Evolutionary conservation across 2,329 filamentous ascomycete species (phyloP).

Genomic region (Diaporthe humulicola): DNA sequence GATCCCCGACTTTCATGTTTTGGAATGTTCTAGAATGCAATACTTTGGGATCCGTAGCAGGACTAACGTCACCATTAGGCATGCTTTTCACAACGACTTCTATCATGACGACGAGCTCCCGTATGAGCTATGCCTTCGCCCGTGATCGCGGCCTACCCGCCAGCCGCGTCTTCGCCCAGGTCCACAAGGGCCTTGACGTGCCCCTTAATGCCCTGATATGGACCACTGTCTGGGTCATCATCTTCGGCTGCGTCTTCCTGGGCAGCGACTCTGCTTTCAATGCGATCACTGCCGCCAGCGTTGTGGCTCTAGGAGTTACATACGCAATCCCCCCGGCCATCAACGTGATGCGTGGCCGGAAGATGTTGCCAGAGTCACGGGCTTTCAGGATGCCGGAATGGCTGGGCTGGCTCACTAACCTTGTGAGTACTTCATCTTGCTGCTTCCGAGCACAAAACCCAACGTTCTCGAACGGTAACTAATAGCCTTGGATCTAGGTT

Average conservation of each 20-base stretch:
- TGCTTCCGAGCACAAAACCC: no score
- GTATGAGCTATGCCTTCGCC: conserved; percentile 78
- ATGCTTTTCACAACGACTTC: conserved; percentile 73
- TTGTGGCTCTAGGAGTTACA: conserved; percentile 78
- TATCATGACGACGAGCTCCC: conserved; percentile 75
- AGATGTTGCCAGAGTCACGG: conserved; percentile 69
- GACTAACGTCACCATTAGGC: no score
- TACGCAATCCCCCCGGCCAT: conserved; percentile 82
- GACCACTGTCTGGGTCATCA: conserved; percentile 70
- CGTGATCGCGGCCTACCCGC: conserved; percentile 76
- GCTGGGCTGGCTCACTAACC: conserved; percentile 52
- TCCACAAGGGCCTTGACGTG: conserved; percentile 72
- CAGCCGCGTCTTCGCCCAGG: conserved; percentile 69
- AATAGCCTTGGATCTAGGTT: conserved; percentile 50
- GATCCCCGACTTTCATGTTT: no score
- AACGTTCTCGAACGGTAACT: conserved; percentile 39
- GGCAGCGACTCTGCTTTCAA: conserved; percentile 76
- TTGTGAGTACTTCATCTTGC: conserved; percentile 38
- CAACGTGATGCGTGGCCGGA: conserved; percentile 76
- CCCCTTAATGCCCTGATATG: conserved; percentile 77
- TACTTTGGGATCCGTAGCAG: no score
- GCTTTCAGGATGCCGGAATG: conserved; percentile 51
- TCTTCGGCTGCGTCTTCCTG: conserved; percentile 79
- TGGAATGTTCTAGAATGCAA: no score
- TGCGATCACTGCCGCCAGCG: conserved; percentile 77